Evolutionary conservation across 2,329 filamentous ascomycete species (phyloP), one percentile per base, ranked within the genome.

Genomic region (Colletotrichum sp.): DNA sequence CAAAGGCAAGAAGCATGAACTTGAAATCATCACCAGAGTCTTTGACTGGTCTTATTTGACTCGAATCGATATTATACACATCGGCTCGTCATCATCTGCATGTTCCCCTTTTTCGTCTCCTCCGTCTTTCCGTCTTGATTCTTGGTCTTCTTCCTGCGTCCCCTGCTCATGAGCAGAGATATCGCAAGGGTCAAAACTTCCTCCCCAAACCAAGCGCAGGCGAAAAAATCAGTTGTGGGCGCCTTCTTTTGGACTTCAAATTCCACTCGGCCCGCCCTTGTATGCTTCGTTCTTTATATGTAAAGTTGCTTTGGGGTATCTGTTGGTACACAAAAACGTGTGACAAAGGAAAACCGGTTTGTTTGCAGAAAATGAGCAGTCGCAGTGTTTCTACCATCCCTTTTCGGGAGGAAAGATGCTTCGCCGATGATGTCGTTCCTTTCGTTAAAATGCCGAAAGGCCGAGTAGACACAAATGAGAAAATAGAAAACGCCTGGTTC

Each of bases 221-320:
- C 68, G 55, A 60, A 36, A 36, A 68, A 30, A 26, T 22, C 44
- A 52, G 44, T 13, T 52, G 44, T 48, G 52, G 60, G 32, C 59
- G n/a, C 57, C 71, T 28, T 65, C 48, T 48, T 32, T 30, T 16
- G 57, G 32, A 67, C n/a, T 3, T 52, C 18, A 32, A 63, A 36
- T 28, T 24, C 36, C 64, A 36, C 39, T 60, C 73, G 64, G 73
- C 73, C 55, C 70, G 57, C 64, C 70, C 70, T 26, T 63, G 36
- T 73, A 73, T 73, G 73, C 68, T 75, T 64, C 73, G 70, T 73
- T 75, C 16, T 71, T 75, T 73, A 44, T 73, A 75, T 75, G 72
- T 75, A 72, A 72, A 75, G 55, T 75, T 69, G 73, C 70, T 75
- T 75, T 71, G 75, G 75, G 75, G 75, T 76, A 76, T 76, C 75